Conservation (phyloP, 495 filamentous ascomycete species). For the Xylaria telfairii region DNA sequence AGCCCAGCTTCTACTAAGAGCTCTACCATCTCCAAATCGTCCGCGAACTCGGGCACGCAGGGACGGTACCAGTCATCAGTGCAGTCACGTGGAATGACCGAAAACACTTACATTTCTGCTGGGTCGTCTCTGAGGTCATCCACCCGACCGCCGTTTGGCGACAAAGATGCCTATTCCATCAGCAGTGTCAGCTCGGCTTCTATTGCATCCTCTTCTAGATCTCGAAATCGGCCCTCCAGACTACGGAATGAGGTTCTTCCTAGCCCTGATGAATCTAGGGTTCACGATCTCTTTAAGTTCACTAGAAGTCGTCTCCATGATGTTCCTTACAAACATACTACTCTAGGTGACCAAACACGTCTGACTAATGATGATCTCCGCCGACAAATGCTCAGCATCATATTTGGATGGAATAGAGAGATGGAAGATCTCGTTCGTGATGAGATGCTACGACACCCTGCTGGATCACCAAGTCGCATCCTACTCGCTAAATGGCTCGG, state of each 20-base stretch:
- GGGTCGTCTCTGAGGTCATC: slow-evolving; percentile 60
- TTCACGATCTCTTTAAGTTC: slow-evolving; percentile 72
- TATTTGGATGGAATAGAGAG: slow-evolving; percentile 95
- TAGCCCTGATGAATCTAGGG: slow-evolving; percentile 64
- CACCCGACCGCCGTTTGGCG: slow-evolving; percentile 44
- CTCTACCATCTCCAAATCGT: slow-evolving; percentile 65
- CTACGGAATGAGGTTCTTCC: slow-evolving; percentile 81
- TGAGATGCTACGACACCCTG: slow-evolving; percentile 77
- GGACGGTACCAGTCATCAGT: slow-evolving; percentile 52
- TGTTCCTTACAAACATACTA: slow-evolving; percentile 74
- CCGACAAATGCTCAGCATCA: slow-evolving; percentile 87
- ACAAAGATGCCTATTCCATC: slow-evolving; percentile 64
- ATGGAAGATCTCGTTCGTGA: slow-evolving; percentile 83
- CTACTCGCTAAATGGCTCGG: slow-evolving; percentile 91
- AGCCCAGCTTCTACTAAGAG: slow-evolving; percentile 71
- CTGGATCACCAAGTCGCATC: slow-evolving; percentile 75
- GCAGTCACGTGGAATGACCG: slow-evolving; percentile 56
- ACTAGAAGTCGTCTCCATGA: slow-evolving; percentile 75
- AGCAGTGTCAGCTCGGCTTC: slow-evolving; percentile 63
- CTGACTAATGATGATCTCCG: slow-evolving; percentile 85
- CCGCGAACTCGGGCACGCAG: slow-evolving; percentile 51
- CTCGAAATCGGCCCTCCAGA: slow-evolving; percentile 68
- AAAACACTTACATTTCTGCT: slow-evolving; percentile 68
- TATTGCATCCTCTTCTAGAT: slow-evolving; percentile 67
- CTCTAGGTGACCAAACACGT: slow-evolving; percentile 64